Percentiles rank a stretch among this genome's conserved stretches.
phyloP scores from a whole-genome alignment of 2,329 filamentous ascomycete genomes.

The Dothideomycetes sp. region DNA sequence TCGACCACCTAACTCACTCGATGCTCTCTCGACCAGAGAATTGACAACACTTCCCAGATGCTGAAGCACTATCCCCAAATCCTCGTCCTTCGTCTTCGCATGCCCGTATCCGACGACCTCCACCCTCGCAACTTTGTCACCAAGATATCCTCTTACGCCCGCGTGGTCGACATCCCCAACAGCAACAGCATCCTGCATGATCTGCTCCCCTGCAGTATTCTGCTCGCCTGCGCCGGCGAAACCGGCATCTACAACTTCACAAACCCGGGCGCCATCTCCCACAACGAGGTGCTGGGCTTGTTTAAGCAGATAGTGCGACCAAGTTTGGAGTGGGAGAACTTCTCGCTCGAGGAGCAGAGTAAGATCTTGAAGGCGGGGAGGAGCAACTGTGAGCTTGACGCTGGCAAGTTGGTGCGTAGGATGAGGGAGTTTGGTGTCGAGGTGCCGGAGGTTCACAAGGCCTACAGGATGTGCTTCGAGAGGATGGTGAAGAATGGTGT shows the following conservation, averaged over 20 bases:
- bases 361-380: slow-evolving; percentile 57
- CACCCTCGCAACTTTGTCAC: slow-evolving; percentile 58
- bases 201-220: slow-evolving; percentile 49
- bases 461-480: slow-evolving; percentile 52
- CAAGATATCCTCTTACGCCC: slow-evolving; percentile 55
- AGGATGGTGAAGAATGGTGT: slow-evolving; percentile 37
- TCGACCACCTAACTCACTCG: slow-evolving; percentile 1
- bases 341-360: slow-evolving; percentile 53
- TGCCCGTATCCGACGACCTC: slow-evolving; percentile 59
- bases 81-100: slow-evolving; percentile 55
- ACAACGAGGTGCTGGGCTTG: slow-evolving; percentile 54
- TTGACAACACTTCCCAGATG: slow-evolving; percentile 29
- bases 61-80: slow-evolving; percentile 51
- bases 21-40: background rate
- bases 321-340: slow-evolving; percentile 52
- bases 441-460: slow-evolving; percentile 51
- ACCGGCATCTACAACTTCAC: slow-evolving; percentile 60
- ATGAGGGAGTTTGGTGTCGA: slow-evolving; percentile 47
- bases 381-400: slow-evolving; percentile 54
- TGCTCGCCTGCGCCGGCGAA: slow-evolving; percentile 50
- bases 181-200: slow-evolving; percentile 57
- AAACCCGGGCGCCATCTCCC: slow-evolving; percentile 59
- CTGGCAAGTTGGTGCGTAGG: slow-evolving; percentile 49
- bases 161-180: slow-evolving; percentile 57
- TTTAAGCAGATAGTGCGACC: slow-evolving; percentile 55